Base-by-base conservation (phyloP, 164 flowering plant species). In the Hamamelis virginiana region DNA sequence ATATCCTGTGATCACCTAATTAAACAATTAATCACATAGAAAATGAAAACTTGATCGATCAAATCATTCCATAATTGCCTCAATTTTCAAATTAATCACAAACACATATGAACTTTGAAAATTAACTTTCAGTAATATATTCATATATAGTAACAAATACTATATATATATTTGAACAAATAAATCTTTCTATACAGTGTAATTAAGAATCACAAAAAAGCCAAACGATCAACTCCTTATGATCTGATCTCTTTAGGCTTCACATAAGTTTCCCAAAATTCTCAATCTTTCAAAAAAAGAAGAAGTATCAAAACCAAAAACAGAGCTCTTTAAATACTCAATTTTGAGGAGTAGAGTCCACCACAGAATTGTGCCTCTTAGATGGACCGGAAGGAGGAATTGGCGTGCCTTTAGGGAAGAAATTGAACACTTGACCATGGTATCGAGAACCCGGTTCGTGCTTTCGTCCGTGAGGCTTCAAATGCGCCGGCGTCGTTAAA, bases 381-480 rank as follows among this genome's bases (percentile, higher is more conserved):
- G 84, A 78, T 15, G 81, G 84, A 58, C 78, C 84, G n/a, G 84
- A 78, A 56, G 84, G 82, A 66, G 82, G 80, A 22, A 60, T 16
- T 22, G 64, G 72, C 0, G 11, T 33, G 47, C 78, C 78, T 64
- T 74, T 81, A 0, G 84, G 82, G 11, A 81, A 64, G 45, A 47
- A 66, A 27, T 63, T 76, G 72, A 78, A 76, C 0, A 76, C 75
- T 63, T 46, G 8, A 1, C 67, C 62, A 44, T 59, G 44, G 25
- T 21, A 45, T 12, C 59, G 51, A 1, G 57, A 63, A 27, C 43
- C 59, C 44, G 38, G 38, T 10, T 52, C 41, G 9, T 11, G 61
- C 38, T 43, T 64, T 50, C 10, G 26, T 27, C n/a, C 47, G 11
- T 26, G 52, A n/a, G 25, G 45, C 50, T 12, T 61, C 26, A 33